Conservation (phyloP, 495 filamentous ascomycete species). For the Aspergillus coremiiformis region DNA sequence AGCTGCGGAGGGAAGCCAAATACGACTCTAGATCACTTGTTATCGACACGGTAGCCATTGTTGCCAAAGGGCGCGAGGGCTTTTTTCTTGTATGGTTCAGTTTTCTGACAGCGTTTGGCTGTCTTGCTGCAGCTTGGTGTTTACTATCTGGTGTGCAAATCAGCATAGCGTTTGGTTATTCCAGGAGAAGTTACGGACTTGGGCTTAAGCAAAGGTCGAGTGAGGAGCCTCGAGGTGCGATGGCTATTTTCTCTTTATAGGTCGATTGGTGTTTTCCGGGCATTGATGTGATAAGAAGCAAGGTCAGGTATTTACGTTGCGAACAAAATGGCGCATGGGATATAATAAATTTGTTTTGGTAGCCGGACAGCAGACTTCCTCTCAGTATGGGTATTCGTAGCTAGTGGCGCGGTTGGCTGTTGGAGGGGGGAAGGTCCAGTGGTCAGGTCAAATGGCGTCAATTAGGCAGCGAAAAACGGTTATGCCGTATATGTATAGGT, state of each 20-base stretch:
- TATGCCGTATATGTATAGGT: conserved; percentile 4
- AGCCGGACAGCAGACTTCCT: background rate
- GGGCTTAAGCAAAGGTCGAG: background rate
- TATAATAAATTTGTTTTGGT: background rate
- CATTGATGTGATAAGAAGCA: background rate
- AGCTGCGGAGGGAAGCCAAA: conserved; percentile 24
- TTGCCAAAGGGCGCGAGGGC: background rate
- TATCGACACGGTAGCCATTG: conserved; percentile 26
- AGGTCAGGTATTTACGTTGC: background rate
- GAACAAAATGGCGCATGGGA: conserved; percentile 3
- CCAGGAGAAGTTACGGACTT: background rate
- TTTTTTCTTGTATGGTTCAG: background rate
- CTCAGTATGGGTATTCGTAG: background rate
- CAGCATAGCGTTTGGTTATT: conserved; percentile 9
- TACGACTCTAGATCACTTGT: conserved; percentile 28
- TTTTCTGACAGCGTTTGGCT: background rate
- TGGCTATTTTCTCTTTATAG: background rate
- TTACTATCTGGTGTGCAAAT: conserved; percentile 11
- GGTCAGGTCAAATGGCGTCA: background rate
- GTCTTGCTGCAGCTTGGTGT: background rate
- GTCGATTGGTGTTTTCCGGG: background rate
- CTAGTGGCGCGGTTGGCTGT: background rate
- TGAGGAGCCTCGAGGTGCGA: background rate
- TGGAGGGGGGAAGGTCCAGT: background rate
- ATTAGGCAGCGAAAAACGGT: background rate